These are phyloP conservation scores for Termitomyces sp. DNA, from an alignment of 768 basidiomycete species.

Conservation along the genomic window DNA sequence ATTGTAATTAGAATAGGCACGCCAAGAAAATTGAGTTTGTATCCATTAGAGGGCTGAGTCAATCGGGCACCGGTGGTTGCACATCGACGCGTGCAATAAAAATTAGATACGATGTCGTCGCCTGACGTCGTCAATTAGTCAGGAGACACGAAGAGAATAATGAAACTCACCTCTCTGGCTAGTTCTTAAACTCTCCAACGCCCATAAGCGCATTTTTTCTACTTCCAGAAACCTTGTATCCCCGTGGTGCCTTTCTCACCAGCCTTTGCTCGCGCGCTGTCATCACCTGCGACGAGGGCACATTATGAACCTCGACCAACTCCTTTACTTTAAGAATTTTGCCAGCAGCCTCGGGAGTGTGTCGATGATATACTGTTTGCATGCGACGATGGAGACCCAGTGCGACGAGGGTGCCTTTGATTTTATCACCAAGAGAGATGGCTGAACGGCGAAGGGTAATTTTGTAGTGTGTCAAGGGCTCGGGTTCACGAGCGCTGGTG, in stretches of 20 bases:
- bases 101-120: neutral
- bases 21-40: neutral
- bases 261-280: conserved; percentile 64
- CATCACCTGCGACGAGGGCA: conserved; percentile 58
- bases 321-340: conserved; percentile 89
- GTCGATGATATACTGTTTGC: conserved; percentile 80
- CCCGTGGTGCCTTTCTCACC: conserved; percentile 62
- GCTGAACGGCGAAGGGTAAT: conserved; percentile 86
- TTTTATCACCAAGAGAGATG: conserved; percentile 71
- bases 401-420: conserved; percentile 70
- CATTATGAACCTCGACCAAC: conserved; percentile 83
- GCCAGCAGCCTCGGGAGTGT: conserved; percentile 71
- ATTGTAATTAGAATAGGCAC: neutral
- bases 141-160: neutral
- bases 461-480: conserved; percentile 70
- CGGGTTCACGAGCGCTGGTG: neutral
- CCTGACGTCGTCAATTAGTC: neutral
- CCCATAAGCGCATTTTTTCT: conserved; percentile 27
- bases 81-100: neutral
- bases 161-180: conserved; percentile 1
- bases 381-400: conserved; percentile 80
- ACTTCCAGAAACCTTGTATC: conserved; percentile 54
- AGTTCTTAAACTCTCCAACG: conserved; percentile 8
- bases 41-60: too few species aligned
- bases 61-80: neutral